Evolutionary conservation across 768 basidiomycete genomes (phyloP), one percentile per base, ranked within the genome.

Genomic region (Suillus plorans): DNA sequence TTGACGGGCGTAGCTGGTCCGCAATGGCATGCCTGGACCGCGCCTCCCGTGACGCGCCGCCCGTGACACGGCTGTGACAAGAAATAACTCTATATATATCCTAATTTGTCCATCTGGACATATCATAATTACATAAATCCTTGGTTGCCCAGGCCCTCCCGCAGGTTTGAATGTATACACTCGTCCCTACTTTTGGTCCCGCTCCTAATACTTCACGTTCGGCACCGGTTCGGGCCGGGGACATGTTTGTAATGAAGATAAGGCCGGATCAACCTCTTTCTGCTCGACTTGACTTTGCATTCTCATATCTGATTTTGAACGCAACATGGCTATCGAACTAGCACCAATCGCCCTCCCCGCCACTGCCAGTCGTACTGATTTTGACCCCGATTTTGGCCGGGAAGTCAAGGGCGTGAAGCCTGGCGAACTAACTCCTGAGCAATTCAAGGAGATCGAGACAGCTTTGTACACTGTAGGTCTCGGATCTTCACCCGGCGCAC

Each of bases 371-470:
- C 73, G 87, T 6, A 77, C 84, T 45, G 85, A 85, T 75, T 89
- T 95, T 73, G 62, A 63, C 42, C 70, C 76, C 44, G 79, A 87
- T 64, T 94, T 95, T 76, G 94, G 94, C 2, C 81, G 89, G 37
- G 83, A 91, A 72, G 92, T 95, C 49, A 85, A 84, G 69, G 91
- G 90, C 13, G 80, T 91, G 57, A 78, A 90, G 70, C 92, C 91
- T 0, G 89, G 84, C 0, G 78, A 78, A 13, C 80, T 94, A 55
- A 80, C 84, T 6, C 79, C 84, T 18, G 84, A 83, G 50, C 77
- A 90, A 73, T 88, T 92, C 73, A 76, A 83, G 47, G 85, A 92
- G 76, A 81, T 96, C 67, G 79, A 86, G 67, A 78, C 88, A 34
- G 86, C 89, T 12, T 79, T 95, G 65, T 95, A 95, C 82, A 88